Evolutionary conservation across 2,329 filamentous ascomycete genomes (phyloP).

Genomic region (Hymenoscyphus fructigenus): DNA sequence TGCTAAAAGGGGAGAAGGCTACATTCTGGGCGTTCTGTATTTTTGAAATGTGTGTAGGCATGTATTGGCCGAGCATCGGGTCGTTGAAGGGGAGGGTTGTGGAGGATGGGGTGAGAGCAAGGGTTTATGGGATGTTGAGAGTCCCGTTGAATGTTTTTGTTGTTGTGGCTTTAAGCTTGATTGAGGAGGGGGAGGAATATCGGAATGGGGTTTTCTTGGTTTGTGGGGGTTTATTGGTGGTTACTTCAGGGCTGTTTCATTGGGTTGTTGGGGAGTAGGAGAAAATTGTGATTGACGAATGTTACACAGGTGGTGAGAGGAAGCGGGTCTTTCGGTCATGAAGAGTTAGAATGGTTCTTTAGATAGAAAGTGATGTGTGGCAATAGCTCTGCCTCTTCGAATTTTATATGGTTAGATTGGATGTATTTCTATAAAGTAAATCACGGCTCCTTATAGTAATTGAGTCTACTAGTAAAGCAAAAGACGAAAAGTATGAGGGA

Average conservation of each 20-base stretch:
- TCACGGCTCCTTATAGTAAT: too few species aligned
- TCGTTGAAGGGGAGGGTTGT: constrained; percentile 54
- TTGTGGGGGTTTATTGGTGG: constrained; percentile 34
- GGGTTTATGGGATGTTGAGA: constrained; percentile 56
- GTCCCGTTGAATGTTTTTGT: constrained; percentile 60
- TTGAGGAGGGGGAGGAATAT: constrained; percentile 43
- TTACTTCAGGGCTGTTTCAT: constrained; percentile 30
- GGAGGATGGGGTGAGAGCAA: constrained; percentile 53
- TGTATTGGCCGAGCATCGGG: constrained; percentile 57
- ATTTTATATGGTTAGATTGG: too few species aligned
- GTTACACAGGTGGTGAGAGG: background rate
- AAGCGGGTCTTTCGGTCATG: background rate
- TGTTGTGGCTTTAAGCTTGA: constrained; percentile 47
- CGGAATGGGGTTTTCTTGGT: constrained; percentile 35
- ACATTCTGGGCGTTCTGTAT: constrained; percentile 58
- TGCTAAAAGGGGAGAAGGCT: constrained; percentile 43
- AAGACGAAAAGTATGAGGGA: too few species aligned
- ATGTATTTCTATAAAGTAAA: too few species aligned
- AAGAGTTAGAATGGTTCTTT: too few species aligned
- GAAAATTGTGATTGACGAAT: background rate
- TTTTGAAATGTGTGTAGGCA: constrained; percentile 56
- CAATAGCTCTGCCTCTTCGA: too few species aligned
- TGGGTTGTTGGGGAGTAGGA: constrained; percentile 24
- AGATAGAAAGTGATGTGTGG: too few species aligned
- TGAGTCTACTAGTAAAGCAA: too few species aligned